Evolutionary conservation across 2,329 filamentous ascomycete species (phyloP), one percentile per base, ranked within the genome.

Genomic region (Plectosphaerella sp.): DNA sequence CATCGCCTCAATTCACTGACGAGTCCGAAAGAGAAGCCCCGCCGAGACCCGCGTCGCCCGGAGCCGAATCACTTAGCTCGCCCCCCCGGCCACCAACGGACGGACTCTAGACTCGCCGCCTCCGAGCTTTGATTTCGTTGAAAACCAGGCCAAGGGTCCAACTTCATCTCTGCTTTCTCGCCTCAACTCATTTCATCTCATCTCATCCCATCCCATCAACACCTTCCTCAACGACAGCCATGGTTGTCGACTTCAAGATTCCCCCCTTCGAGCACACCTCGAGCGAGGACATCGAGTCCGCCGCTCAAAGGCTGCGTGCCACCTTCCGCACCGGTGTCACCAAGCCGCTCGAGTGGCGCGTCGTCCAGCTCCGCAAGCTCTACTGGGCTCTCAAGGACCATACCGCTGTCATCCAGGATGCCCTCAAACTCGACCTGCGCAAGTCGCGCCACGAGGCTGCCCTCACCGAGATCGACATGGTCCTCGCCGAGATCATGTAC

Each of bases 371-470:
- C 55, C 88, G 92, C 61, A 93, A 91, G 79, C 85, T 97, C 52
- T 97, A 96, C 77, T 97, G 94, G 94, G 91, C 82, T 8, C 69
- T 97, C 59, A 84, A 84, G 58, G 93, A 97, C 75, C 86, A 89
- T 67, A 79, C 85, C 52, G 75, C 83, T 45, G 80, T 87, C 60
- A 78, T 97, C 55, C 66, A 83, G 59, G 88, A 90, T 67, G 91
- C 93, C 20, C 82, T 91, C 65, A 78, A 82, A 65, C 77, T 81
- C 61, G 94, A 99, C 65, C 74, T 97, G 58, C 80, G 83, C 67
- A 96, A 96, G 76, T 80, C 86, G 52, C 69, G 74, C 35, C 90
- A 86, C 66, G 94, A 97, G 75, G 75, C 88, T 28, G 76, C 83
- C 60, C 61, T 94, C 36, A 77, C 80, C 22, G 94, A 99, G 76